phyloP scores from a whole-genome alignment of 1,139 yeast species.

The Magnusiomyces tetraspermus region DNA sequence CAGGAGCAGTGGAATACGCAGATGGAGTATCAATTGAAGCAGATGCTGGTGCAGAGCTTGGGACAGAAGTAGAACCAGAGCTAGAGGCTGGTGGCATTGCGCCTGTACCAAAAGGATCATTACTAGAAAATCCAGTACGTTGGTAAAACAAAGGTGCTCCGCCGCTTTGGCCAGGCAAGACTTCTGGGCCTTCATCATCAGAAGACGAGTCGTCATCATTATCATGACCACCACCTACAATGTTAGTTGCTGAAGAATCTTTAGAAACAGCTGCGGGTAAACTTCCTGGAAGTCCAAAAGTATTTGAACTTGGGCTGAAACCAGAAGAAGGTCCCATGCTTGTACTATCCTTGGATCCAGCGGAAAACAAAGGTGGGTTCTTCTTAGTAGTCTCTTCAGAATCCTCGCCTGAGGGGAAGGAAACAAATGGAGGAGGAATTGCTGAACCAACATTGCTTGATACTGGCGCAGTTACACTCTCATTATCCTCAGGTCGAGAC shows the following conservation, averaged over 20 bases:
- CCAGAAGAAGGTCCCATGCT: background rate
- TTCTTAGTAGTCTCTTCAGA: background rate
- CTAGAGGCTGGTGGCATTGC: background rate
- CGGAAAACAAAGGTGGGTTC: background rate
- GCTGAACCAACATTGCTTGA: background rate
- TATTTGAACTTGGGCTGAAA: background rate
- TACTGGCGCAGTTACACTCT: background rate
- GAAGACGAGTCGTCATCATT: background rate
- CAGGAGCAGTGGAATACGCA: background rate
- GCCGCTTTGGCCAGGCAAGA: background rate
- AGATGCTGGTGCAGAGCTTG: background rate
- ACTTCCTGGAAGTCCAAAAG: background rate
- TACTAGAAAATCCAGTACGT: background rate
- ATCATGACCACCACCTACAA: background rate
- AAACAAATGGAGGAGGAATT: background rate
- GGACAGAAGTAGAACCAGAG: background rate
- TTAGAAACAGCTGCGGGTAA: background rate
- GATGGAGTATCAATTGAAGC: background rate
- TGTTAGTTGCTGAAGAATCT: background rate
- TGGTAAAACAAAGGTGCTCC: background rate
- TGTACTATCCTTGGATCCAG: no score
- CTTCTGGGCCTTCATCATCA: constrained; percentile 4
- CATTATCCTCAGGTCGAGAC: background rate
- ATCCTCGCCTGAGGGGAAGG: background rate
- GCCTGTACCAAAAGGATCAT: background rate